Base-by-base conservation (phyloP, 2,329 filamentous ascomycete species). In the Neoscytalidium dimidiatum region DNA sequence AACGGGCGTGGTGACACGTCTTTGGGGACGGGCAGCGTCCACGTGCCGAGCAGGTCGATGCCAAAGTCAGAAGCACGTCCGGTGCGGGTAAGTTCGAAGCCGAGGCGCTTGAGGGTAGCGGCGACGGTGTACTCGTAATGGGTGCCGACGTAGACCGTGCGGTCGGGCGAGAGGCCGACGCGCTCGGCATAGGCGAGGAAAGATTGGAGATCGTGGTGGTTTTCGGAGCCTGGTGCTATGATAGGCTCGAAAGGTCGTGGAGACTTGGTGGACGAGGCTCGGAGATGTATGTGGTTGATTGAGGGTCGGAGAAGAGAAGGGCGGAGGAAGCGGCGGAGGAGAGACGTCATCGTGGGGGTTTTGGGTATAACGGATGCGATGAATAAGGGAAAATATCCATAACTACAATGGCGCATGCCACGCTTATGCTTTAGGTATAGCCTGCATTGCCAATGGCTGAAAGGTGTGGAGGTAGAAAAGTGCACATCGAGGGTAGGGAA, bases 61-160 rank as follows among this genome's bases (percentile, higher is more conserved):
- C 92, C 91, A 66, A 82, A 83, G 76, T 94, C 91, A 1, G 85
- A 86, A 3, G 81, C 79, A 38, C 89, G 86, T 29, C 91, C 92
- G 1, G 90, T 83, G 33, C 91, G 86, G 52, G 80, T 81, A 35
- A 94, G 82, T 23, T 79, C 77, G 78, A 94, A 91, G 62, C 88
- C 88, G 61, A 90, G 84, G 1, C 78, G 77, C 3, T 82, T 71
- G 0, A 94, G 83, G 0, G 85, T 78, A 3, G 77, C 73, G 5
- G 85, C 83, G 3, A 88, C 85, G 0, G 82, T 87, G 79, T 94
- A 94, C 76, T 95, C 92, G 79, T 91, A 94, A 74, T 85, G 86
- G 0, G 91, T 94, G 68, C 92, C 92, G 46, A 88, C 80, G 73
- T 88, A 94, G 49, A 87, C 83, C 0, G 86, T 87, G 17, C 85